Conservation (phyloP, 805 yeast genomes). For the Myxozyma melibiosi region DNA sequence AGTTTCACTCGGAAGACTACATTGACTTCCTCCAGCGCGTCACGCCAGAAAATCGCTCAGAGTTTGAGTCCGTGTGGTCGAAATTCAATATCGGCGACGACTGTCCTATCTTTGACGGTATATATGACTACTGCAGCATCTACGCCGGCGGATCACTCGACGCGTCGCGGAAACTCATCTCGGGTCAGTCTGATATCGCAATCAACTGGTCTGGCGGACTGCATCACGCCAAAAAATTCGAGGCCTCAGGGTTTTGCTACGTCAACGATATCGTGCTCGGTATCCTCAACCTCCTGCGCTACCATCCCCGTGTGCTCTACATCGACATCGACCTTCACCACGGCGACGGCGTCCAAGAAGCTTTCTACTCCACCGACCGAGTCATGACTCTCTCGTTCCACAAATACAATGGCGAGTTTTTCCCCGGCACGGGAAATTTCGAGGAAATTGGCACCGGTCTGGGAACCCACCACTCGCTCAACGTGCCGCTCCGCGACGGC, state of each 20-base stretch:
- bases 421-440: conserved; percentile 90
- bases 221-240: conserved; percentile 89
- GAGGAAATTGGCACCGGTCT: conserved; percentile 79
- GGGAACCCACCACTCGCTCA: conserved; percentile 81
- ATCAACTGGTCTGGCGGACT: conserved; percentile 93
- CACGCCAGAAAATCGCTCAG: conserved; percentile 26
- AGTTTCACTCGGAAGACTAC: conserved; percentile 88
- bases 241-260: conserved; percentile 89
- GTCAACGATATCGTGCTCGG: conserved; percentile 88
- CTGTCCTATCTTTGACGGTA: conserved; percentile 80
- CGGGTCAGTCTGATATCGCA: conserved; percentile 87
- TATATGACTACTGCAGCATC: conserved; percentile 73
- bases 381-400: conserved; percentile 91
- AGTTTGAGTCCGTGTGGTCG: conserved; percentile 44
- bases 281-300: conserved; percentile 73
- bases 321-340: conserved; percentile 92
- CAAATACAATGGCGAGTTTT: conserved; percentile 84
- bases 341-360: conserved; percentile 95
- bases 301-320: conserved; percentile 82
- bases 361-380: conserved; percentile 86
- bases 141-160: conserved; percentile 90
- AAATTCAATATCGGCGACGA: conserved; percentile 92
- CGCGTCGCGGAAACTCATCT: conserved; percentile 79
- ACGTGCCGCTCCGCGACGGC: conserved; percentile 88
- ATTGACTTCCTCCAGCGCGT: conserved; percentile 64